A percentile compares a stretch with the other conserved stretches of the same genome.
Conservation (phyloP, 768 basidiomycete genomes). For the Lenzites betulinus region DNA sequence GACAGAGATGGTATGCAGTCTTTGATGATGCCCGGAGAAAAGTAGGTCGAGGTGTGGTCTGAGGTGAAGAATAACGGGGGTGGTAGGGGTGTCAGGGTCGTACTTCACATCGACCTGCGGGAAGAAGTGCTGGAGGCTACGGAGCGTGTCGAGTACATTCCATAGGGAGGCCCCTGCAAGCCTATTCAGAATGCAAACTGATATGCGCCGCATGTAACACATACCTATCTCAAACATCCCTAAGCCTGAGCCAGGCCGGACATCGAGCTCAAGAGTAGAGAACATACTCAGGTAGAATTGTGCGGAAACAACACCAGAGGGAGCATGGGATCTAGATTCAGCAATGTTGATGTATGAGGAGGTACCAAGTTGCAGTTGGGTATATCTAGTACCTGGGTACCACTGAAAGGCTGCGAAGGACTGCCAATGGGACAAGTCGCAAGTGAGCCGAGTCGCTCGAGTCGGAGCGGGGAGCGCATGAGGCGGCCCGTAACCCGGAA, state of each 20-base stretch:
- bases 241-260: conserved; percentile 73
- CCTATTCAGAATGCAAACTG: conserved; percentile 2
- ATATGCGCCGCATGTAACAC: background rate
- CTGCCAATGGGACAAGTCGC: too few species aligned
- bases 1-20: conserved; percentile 76
- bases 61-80: conserved; percentile 76
- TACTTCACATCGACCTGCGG: conserved; percentile 86
- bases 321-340: background rate
- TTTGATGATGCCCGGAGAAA: conserved; percentile 78
- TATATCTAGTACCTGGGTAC: background rate
- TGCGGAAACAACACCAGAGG: background rate
- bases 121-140: conserved; percentile 65
- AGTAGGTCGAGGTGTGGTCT: conserved; percentile 84
- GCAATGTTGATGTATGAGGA: background rate
- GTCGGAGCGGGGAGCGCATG: background rate
- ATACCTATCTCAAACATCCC: conserved; percentile 79
- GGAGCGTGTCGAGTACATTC: conserved; percentile 70
- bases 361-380: background rate
- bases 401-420: background rate
- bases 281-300: conserved; percentile 45
- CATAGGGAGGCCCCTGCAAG: conserved; percentile 72
- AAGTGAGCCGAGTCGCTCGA: background rate
- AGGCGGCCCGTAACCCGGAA: conserved; percentile 9
- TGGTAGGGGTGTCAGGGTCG: conserved; percentile 70
- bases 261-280: conserved; percentile 71